Percentiles rank a stretch among this genome's conserved stretches.
These are phyloP conservation scores for Nymphaea colorata DNA, from an alignment of 164 flowering plant species.

Conservation along the genomic window DNA sequence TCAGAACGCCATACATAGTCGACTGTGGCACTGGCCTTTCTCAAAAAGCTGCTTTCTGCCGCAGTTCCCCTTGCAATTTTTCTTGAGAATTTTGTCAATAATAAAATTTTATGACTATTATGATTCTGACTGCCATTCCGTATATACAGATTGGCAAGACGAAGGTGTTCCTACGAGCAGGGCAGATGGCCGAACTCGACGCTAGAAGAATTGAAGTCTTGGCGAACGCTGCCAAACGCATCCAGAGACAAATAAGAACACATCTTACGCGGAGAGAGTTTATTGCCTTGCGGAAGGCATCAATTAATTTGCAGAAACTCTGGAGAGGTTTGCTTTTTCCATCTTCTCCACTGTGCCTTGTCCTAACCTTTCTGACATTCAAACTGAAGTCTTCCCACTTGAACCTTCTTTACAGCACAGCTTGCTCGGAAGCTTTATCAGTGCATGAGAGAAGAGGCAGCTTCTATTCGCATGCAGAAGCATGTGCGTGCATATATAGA, in stretches of 20 bases:
- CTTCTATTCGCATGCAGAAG: conserved; percentile 54
- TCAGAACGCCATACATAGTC: too few species aligned
- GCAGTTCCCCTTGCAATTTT: too few species aligned
- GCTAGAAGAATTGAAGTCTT: conserved; percentile 70
- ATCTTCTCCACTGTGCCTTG: background rate
- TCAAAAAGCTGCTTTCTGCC: too few species aligned
- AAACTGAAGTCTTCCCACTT: background rate
- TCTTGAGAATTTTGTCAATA: too few species aligned
- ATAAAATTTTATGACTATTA: too few species aligned
- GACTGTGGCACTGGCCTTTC: too few species aligned
- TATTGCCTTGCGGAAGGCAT: conserved; percentile 33
- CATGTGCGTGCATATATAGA: conserved; percentile 37
- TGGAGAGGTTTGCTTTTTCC: conserved; percentile 54
- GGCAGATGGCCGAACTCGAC: conserved; percentile 94
- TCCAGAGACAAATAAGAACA: conserved; percentile 72
- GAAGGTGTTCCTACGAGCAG: conserved; percentile 84
- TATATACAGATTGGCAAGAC: conserved; percentile 61
- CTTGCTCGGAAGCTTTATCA: conserved; percentile 60
- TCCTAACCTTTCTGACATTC: background rate
- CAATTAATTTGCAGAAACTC: conserved; percentile 42
- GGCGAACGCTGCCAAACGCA: conserved; percentile 54
- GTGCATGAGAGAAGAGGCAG: conserved; percentile 56
- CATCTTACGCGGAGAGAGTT: conserved; percentile 58
- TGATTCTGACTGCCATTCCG: too few species aligned
- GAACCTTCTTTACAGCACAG: conserved; percentile 22